Evolutionary conservation across 495 filamentous ascomycete species (phyloP).

Genomic region (Viridothelium virens): DNA sequence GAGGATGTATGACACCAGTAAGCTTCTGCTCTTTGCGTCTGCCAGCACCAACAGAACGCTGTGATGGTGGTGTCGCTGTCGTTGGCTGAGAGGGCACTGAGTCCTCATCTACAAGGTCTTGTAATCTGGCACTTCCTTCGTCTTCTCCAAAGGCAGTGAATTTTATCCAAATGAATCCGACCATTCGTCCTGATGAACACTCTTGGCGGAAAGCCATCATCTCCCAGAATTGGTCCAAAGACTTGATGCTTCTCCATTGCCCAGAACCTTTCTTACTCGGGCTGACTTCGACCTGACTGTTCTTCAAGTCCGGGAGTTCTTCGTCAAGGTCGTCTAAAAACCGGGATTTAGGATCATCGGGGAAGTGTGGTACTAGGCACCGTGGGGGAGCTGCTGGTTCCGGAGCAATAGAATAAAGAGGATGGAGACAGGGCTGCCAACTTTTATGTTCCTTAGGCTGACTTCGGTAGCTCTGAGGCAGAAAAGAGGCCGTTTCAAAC

Average conservation of each 20-base stretch:
- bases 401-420: slow-evolving; percentile 54
- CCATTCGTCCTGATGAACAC: slow-evolving; percentile 80
- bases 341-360: slow-evolving; percentile 91
- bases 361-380: slow-evolving; percentile 81
- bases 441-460: slow-evolving; percentile 19
- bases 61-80: slow-evolving; percentile 18
- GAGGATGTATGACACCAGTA: slow-evolving; percentile 45
- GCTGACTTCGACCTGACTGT: slow-evolving; percentile 34
- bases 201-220: slow-evolving; percentile 97
- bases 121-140: not conserved
- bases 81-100: not conserved
- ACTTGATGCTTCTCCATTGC: slow-evolving; percentile 72
- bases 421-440: slow-evolving; percentile 45
- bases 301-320: slow-evolving; percentile 48
- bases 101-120: slow-evolving; percentile 5
- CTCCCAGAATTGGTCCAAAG: slow-evolving; percentile 92
- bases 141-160: slow-evolving; percentile 37
- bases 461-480: slow-evolving; percentile 1
- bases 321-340: slow-evolving; percentile 86
- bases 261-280: slow-evolving; percentile 43
- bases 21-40: slow-evolving; percentile 34
- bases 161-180: slow-evolving; percentile 91
- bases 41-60: slow-evolving; percentile 32
- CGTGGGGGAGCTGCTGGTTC: slow-evolving; percentile 59
- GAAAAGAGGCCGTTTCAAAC: not conserved